Evolutionary conservation across 352 stramenopile species (phyloP), one percentile per base, ranked within the genome.

Genomic region (Phytopythium helicoides): DNA sequence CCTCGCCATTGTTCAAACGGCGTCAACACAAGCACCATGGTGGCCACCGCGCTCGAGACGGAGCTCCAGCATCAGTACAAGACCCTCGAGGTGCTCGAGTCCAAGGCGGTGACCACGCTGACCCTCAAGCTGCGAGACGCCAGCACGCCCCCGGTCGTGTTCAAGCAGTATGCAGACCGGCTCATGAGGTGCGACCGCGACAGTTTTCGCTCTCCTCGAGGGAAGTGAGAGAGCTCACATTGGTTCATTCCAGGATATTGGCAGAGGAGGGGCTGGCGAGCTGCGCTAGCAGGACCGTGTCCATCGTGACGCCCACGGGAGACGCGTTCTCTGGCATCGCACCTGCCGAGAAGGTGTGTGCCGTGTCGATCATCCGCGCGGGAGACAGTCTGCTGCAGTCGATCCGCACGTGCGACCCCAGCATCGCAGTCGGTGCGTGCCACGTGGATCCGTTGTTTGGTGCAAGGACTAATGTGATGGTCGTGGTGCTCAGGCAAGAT

Each of bases 341-440:
- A 50, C 72, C 79, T 0, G 65, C 67, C 19, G 76, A 85, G 31
- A 83, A 67, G 36, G 68, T 97, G 34, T 97, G 90, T 52, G 87
- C 84, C 7, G 89, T 98, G 37, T 98, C 92, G 16, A 97, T 98
- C 59, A 90, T 98, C 56, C 82, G 95, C 19, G 88, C 89, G 2
- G 95, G 95, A 18, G 85, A 95, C 61, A 71, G 88, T 45, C 64
- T 98, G 18, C 66, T 98, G 21, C 91, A 98, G 56, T 81, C 79
- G 8, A 90, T 98, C 26, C 77, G 96, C 40, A 68, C 86, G 35
- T 84, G 93, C 66, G 78, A 89, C 33, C 92, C 92, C 18, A 82
- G 60, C 26, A 62, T 94, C 18, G 71, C 73, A 18, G 93, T 98
- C 23, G 74, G 77, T 85, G 52, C 37, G 48, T 14, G 19, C 15